phyloP scores from a whole-genome alignment of 805 yeast genomes.

The Yamadazyma paraphyllophila region DNA sequence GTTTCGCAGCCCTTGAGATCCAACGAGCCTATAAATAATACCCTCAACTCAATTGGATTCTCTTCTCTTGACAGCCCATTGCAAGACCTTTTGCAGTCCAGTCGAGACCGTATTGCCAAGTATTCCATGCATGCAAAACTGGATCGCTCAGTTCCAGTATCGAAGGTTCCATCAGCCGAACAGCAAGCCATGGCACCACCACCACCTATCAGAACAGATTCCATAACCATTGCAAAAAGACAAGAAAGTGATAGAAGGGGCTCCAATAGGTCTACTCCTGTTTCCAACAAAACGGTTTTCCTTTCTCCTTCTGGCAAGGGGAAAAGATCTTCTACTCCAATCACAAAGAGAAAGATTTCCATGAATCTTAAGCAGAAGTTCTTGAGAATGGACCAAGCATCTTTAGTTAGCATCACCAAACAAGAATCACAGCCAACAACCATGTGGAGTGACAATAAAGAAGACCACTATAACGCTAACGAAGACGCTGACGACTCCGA shows the following conservation, averaged over 20 bases:
- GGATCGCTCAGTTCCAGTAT: not conserved
- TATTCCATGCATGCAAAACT: not conserved
- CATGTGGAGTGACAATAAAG: conserved; percentile 8
- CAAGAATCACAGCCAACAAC: not conserved
- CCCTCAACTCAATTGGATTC: not conserved
- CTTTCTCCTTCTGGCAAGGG: conserved; percentile 28
- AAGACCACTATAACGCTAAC: not conserved
- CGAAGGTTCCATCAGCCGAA: not conserved
- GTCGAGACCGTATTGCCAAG: not conserved
- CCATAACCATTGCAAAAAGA: conserved; percentile 2
- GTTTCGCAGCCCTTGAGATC: conserved; percentile 1
- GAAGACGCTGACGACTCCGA: conserved; percentile 21
- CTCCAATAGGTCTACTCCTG: conserved; percentile 3
- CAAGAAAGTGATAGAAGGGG: conserved; percentile 2
- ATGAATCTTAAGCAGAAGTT: conserved; percentile 14
- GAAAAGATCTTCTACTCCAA: conserved; percentile 25
- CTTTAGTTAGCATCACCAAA: conserved; percentile 9
- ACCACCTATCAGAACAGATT: conserved; percentile 3
- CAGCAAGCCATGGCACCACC: not conserved
- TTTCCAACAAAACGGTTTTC: conserved; percentile 25
- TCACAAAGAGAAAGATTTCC: conserved; percentile 16
- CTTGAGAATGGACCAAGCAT: conserved; percentile 16
- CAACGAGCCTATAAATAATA: conserved; percentile 5
- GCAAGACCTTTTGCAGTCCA: conserved; percentile 1
- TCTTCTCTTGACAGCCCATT: conserved; percentile 4